A percentile compares a stretch with the other conserved stretches of the same genome.
These are phyloP conservation scores for Phytophthora idaei DNA, from an alignment of 352 stramenopile species.

Conservation along the genomic window DNA sequence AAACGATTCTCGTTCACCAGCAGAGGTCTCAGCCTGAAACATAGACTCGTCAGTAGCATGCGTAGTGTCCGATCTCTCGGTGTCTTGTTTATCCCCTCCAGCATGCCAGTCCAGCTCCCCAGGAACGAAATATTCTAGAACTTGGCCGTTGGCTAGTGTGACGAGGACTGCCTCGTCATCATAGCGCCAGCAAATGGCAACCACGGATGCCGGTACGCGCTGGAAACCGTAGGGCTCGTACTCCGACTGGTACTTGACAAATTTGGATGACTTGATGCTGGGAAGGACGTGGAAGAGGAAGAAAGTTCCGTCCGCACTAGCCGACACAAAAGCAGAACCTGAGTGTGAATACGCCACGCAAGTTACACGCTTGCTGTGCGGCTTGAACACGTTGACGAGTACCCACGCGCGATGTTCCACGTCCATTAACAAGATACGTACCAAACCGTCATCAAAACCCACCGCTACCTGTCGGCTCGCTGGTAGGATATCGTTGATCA, in stretches of 20 bases:
- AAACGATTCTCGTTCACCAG: conserved; percentile 53
- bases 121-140: conserved; percentile 76
- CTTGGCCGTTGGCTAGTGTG: conserved; percentile 55
- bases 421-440: conserved; percentile 76
- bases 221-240: conserved; percentile 86
- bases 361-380: conserved; percentile 80
- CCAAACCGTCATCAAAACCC: conserved; percentile 90
- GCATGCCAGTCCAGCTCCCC: conserved; percentile 25
- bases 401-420: conserved; percentile 55
- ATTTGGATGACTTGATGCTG: conserved; percentile 58
- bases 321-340: conserved; percentile 68
- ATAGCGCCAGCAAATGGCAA: conserved; percentile 66
- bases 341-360: conserved; percentile 74
- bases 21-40: neutral
- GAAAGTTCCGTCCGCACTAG: conserved; percentile 78
- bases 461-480: conserved; percentile 76
- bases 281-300: conserved; percentile 85
- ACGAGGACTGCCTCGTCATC: conserved; percentile 74
- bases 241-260: conserved; percentile 56
- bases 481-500: conserved; percentile 50
- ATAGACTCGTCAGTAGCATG: conserved; percentile 12
- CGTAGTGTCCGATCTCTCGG: neutral
- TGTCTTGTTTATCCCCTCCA: conserved; percentile 9
- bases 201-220: conserved; percentile 35
- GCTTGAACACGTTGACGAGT: conserved; percentile 87